Base-by-base conservation (phyloP, 257 asterid species). In the Salvia splendens region DNA sequence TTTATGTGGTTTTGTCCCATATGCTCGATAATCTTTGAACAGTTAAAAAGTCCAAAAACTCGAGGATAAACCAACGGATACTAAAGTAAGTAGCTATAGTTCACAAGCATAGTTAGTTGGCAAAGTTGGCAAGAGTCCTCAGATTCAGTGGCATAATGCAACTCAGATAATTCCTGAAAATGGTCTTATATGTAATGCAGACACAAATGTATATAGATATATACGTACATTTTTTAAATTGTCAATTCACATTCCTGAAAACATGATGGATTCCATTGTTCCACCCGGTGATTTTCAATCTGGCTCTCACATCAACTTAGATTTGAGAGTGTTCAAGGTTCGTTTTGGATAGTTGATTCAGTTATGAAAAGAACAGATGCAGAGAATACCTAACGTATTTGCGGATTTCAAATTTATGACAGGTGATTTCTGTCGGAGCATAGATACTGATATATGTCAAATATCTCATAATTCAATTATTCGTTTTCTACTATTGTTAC, bases 81-180 rank as follows among this genome's bases (percentile, higher is more conserved):
- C 65, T 36, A 48, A 36, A 57, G 11, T 10, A 49, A 70, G 64
- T 74, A 68, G 67, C 42, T 70, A 58, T 33, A 51, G 53, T 65
- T 65, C 61, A 52, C 36, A 47, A 52, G 72, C 66, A 71, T 65
- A 51, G 38, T 41, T 41, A 20, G 24, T 20, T 20, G 24, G 24
- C 24, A 20, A 51, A 28, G 65, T 51, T n/a, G 74, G 61, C 67
- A 71, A 77, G 52, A 66, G 68, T 53, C 66, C 62, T 46, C 45
- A 61, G 77, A 71, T 76, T 76, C 76, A 75, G 50, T 69, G 12
- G 16, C 60, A 12, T 75, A 65, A 33, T 50, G 46, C 71, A 38
- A 2, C 50, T 15, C 48, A 61, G 68, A 70, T 52, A 40, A 76
- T 77, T 77, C 81, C 53, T 61, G 53, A 54, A 61, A 57, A 71